Evolutionary conservation across 495 filamentous ascomycete genomes (phyloP).

Genomic region (Daldinia concentrica): DNA sequence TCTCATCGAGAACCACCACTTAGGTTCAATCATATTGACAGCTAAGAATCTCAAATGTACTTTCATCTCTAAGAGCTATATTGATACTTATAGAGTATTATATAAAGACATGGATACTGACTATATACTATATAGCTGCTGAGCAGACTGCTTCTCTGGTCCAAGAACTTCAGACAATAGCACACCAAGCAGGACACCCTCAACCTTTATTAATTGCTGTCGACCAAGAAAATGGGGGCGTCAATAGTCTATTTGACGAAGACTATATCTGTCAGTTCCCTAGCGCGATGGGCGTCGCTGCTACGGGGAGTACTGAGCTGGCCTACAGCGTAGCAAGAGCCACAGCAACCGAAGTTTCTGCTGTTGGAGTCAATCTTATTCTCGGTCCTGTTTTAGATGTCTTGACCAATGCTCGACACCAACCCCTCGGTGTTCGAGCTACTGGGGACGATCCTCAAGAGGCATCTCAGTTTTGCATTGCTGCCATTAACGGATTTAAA

Average conservation of each 20-base stretch:
- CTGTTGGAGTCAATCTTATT: slow-evolving; percentile 90
- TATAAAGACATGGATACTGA: slow-evolving; percentile 37
- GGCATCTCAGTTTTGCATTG: slow-evolving; percentile 85
- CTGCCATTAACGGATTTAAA: slow-evolving; percentile 88
- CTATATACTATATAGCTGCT: slow-evolving; percentile 65
- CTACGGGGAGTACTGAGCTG: slow-evolving; percentile 78
- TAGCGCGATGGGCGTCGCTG: slow-evolving; percentile 89
- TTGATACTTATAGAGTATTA: slow-evolving; percentile 4
- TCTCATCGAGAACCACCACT: slow-evolving; percentile 84
- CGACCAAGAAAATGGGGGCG: slow-evolving; percentile 94
- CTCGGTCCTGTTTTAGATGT: slow-evolving; percentile 92
- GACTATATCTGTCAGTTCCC: slow-evolving; percentile 92
- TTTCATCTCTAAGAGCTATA: slow-evolving; percentile 12
- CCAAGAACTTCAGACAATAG: slow-evolving; percentile 86
- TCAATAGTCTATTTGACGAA: slow-evolving; percentile 92
- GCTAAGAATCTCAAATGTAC: slow-evolving; percentile 93
- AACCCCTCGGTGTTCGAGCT: slow-evolving; percentile 84
- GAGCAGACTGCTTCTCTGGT: slow-evolving; percentile 83
- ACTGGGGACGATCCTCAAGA: slow-evolving; percentile 89
- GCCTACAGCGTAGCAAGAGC: slow-evolving; percentile 86
- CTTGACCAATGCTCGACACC: slow-evolving; percentile 85
- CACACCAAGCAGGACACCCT: slow-evolving; percentile 84
- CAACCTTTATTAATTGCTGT: slow-evolving; percentile 84
- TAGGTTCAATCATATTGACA: slow-evolving; percentile 84
- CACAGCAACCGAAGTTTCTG: slow-evolving; percentile 84